Percentiles rank a stretch among this genome's conserved stretches.
These are phyloP conservation scores for Fusarium clavum DNA, from an alignment of 2,329 filamentous ascomycete species.

Conservation along the genomic window DNA sequence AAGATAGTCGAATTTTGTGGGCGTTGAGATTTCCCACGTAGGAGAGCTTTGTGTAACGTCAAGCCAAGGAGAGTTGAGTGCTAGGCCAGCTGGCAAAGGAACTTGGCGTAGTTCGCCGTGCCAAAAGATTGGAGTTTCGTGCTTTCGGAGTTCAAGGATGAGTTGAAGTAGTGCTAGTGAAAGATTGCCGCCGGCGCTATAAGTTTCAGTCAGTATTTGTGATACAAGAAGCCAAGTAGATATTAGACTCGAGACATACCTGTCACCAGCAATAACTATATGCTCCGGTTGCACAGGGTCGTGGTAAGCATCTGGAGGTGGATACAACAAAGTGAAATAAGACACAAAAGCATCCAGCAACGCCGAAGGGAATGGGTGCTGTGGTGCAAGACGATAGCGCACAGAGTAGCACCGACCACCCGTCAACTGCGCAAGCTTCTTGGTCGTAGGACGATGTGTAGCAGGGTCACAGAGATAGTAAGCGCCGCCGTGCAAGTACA, in stretches of 20 bases:
- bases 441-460: conserved; percentile 69
- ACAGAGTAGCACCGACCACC: conserved; percentile 77
- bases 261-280: conserved; percentile 79
- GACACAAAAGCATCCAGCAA: conserved; percentile 78
- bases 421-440: conserved; percentile 73
- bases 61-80: conserved; percentile 75
- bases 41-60: conserved; percentile 72
- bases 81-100: conserved; percentile 74
- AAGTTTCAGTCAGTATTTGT: conserved; percentile 24
- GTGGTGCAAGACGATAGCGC: conserved; percentile 79
- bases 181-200: conserved; percentile 79
- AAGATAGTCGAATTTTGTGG: conserved; percentile 53
- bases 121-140: conserved; percentile 64
- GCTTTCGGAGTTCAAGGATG: conserved; percentile 70
- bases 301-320: conserved; percentile 75
- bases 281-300: conserved; percentile 71
- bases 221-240: neutral
- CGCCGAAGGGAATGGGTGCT: conserved; percentile 79
- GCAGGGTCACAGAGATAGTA: conserved; percentile 78
- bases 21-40: conserved; percentile 39
- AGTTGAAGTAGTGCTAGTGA: conserved; percentile 74
- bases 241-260: conserved; percentile 51
- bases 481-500: conserved; percentile 83
- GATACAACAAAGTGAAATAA: conserved; percentile 79
- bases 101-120: conserved; percentile 68